Evolutionary conservation across 2,329 filamentous ascomycete genomes (phyloP).

Genomic region (Plenodomus biglobosus): DNA sequence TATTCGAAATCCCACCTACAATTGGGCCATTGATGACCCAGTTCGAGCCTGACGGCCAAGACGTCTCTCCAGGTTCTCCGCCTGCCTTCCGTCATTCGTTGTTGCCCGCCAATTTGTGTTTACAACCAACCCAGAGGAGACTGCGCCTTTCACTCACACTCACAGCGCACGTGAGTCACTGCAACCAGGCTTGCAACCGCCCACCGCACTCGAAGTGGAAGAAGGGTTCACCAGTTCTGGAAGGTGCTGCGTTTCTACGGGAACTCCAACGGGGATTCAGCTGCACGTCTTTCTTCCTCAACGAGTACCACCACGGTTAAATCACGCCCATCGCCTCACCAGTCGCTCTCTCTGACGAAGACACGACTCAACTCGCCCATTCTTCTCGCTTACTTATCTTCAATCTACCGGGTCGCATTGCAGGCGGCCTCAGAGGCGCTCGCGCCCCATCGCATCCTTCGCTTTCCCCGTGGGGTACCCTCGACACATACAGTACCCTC

Average conservation of each 20-base stretch:
- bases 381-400: not conserved
- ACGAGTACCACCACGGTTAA: not conserved
- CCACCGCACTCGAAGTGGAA: not conserved
- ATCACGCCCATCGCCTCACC: not conserved
- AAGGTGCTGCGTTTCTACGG: not conserved
- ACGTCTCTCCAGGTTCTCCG: not conserved
- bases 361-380: not conserved
- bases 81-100: slow-evolving; percentile 10
- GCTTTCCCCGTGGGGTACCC: slow-evolving; percentile 1
- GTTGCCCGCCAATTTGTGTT: slow-evolving; percentile 23
- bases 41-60: not conserved
- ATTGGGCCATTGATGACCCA: not conserved
- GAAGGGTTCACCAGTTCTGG: not conserved
- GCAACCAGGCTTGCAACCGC: not conserved
- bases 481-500: not conserved
- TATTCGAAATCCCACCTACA: not conserved
- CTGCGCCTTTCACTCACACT: not conserved
- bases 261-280: not conserved
- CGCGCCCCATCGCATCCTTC: not conserved
- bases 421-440: not conserved
- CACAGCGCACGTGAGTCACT: not conserved
- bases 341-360: not conserved
- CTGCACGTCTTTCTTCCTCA: not conserved
- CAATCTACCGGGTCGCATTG: not conserved
- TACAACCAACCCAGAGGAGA: slow-evolving; percentile 18